phyloP scores from a whole-genome alignment of 2,329 filamentous ascomycete genomes.

The Scedosporium boydii region DNA sequence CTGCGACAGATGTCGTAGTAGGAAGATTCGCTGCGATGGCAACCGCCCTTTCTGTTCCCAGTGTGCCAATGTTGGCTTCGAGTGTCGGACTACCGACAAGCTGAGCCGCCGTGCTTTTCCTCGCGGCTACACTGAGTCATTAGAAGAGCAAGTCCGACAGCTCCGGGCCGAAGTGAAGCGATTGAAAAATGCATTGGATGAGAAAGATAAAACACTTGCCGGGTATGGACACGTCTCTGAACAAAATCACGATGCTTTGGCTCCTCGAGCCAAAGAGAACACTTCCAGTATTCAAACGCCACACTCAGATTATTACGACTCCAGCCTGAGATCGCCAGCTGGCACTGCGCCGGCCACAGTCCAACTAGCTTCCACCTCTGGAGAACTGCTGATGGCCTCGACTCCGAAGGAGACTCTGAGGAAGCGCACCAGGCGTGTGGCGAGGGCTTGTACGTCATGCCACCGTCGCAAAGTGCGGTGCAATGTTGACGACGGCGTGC shows the following conservation, averaged over 20 bases:
- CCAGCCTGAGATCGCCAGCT: too few species aligned
- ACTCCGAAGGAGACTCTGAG: too few species aligned
- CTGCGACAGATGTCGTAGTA: constrained; percentile 85
- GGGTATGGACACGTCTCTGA: constrained; percentile 37
- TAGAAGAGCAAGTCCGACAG: constrained; percentile 82
- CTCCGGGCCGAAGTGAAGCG: constrained; percentile 81
- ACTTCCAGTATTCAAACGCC: constrained; percentile 71
- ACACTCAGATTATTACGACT: constrained; percentile 53
- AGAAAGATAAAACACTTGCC: constrained; percentile 98
- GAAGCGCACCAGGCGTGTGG: too few species aligned
- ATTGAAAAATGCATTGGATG: constrained; percentile 81
- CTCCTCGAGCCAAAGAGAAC: constrained; percentile 53
- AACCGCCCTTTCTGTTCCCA: constrained; percentile 90
- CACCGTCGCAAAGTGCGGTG: too few species aligned
- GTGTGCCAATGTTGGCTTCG: constrained; percentile 92
- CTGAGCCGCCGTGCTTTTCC: constrained; percentile 90
- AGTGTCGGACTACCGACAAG: constrained; percentile 98
- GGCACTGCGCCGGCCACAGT: too few species aligned
- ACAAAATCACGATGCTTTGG: constrained; percentile 27
- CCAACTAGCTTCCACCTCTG: too few species aligned
- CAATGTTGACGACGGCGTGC: too few species aligned
- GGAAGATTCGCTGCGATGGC: constrained; percentile 97
- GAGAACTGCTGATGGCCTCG: too few species aligned
- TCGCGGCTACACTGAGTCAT: constrained; percentile 88
- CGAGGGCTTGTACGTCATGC: too few species aligned